Evolutionary conservation across 1,139 yeast species (phyloP).

Genomic region (Debaryomyces subglobosus): DNA sequence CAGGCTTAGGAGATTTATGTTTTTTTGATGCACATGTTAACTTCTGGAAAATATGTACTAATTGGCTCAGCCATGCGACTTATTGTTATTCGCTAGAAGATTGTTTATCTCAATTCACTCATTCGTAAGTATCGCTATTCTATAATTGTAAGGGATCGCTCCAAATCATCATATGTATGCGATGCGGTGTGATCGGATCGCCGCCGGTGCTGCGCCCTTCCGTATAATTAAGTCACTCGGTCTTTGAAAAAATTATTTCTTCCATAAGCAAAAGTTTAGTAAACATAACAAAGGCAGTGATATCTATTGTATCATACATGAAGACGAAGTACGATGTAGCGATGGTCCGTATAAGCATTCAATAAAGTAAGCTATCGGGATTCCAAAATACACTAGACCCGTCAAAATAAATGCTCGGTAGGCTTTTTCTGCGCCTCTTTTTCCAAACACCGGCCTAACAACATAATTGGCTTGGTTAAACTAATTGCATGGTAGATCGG

Average conservation of each 20-base stretch:
- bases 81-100: neutral
- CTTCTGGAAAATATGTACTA: neutral
- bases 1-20: neutral
- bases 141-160: neutral
- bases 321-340: neutral
- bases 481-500: neutral
- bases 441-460: neutral
- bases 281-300: neutral
- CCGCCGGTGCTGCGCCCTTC: constrained; percentile 5
- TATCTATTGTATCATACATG: neutral
- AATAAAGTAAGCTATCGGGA: neutral
- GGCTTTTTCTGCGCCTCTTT: neutral
- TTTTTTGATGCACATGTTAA: neutral
- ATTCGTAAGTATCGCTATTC: neutral
- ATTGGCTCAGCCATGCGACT: neutral
- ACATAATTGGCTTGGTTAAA: neutral
- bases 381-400: neutral
- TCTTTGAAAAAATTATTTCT: neutral
- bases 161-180: neutral
- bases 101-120: neutral
- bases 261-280: neutral
- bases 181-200: neutral
- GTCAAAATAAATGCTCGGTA: neutral
- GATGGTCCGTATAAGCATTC: neutral
- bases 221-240: constrained; percentile 4